Evolutionary conservation across 1,139 yeast species (phyloP).

Genomic region (Protomyces macrosporus): DNA sequence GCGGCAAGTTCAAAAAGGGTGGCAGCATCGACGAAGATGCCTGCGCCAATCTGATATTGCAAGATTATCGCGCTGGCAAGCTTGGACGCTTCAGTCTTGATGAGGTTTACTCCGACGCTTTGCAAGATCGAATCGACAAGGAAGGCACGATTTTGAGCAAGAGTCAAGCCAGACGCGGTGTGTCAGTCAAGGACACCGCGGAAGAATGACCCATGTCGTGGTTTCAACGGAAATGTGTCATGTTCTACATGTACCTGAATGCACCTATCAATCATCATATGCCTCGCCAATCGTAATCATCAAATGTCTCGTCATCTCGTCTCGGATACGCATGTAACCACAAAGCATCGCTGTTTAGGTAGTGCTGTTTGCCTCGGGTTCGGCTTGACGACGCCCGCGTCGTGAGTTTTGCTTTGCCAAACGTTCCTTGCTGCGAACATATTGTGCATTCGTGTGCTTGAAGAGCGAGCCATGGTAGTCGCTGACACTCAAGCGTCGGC

Average conservation of each 20-base stretch:
- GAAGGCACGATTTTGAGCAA: conserved; percentile 22
- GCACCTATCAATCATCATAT: neutral
- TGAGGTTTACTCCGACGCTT: conserved; percentile 29
- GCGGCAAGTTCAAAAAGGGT: conserved; percentile 34
- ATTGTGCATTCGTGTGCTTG: conserved; percentile 21
- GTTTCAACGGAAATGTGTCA: neutral
- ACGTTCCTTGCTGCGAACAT: conserved; percentile 22
- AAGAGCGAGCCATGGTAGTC: conserved; percentile 11
- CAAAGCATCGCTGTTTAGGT: too few species aligned
- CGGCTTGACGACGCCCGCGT: neutral
- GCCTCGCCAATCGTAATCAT: neutral
- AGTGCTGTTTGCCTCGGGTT: neutral
- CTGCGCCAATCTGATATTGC: conserved; percentile 64
- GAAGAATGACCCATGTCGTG: neutral
- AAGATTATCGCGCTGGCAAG: conserved; percentile 61
- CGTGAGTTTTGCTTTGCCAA: conserved; percentile 17
- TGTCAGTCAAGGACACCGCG: neutral
- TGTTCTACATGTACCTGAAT: neutral
- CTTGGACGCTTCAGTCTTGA: conserved; percentile 42
- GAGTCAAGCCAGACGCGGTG: conserved; percentile 13
- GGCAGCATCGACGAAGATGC: conserved; percentile 39
- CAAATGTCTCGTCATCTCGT: neutral
- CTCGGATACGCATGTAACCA: too few species aligned
- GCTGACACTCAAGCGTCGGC: neutral
- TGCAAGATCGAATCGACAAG: conserved; percentile 20